A percentile compares a stretch with the other conserved stretches of the same genome.
Conservation (phyloP, 1,139 yeast genomes). For the Geotrichum restrictum region DNA sequence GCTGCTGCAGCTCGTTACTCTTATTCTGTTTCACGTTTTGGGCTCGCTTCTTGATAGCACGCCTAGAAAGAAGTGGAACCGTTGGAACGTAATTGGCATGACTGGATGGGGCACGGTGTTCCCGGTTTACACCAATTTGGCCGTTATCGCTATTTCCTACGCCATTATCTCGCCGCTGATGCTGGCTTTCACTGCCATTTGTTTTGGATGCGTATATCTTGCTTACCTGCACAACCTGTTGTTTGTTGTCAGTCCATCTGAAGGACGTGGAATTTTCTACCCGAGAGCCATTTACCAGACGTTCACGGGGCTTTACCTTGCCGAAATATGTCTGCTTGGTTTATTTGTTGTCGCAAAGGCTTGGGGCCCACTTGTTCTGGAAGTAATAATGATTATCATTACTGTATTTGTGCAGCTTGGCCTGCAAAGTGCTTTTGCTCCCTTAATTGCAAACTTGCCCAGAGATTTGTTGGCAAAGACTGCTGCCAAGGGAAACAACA, state of each 20-base stretch:
- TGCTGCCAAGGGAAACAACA: slow-evolving; percentile 1
- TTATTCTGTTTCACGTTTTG: slow-evolving; percentile 64
- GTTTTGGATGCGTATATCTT: slow-evolving; percentile 67
- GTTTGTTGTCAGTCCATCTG: slow-evolving; percentile 64
- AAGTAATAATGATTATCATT: slow-evolving; percentile 57
- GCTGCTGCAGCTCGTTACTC: slow-evolving; percentile 69
- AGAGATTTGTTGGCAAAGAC: slow-evolving; percentile 39
- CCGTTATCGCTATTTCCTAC: slow-evolving; percentile 74
- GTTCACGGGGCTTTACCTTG: slow-evolving; percentile 80
- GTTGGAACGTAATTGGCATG: slow-evolving; percentile 60
- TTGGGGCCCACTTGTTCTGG: slow-evolving; percentile 88
- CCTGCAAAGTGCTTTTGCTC: slow-evolving; percentile 59
- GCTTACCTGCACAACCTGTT: slow-evolving; percentile 78
- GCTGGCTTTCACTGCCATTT: slow-evolving; percentile 63
- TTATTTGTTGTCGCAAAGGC: slow-evolving; percentile 86
- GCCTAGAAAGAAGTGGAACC: slow-evolving; percentile 78
- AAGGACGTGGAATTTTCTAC: slow-evolving; percentile 78
- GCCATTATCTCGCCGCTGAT: slow-evolving; percentile 77
- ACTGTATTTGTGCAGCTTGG: slow-evolving; percentile 66
- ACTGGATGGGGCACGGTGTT: slow-evolving; percentile 85
- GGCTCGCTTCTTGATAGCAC: slow-evolving; percentile 71
- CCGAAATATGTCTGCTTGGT: slow-evolving; percentile 80
- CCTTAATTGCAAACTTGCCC: slow-evolving; percentile 65
- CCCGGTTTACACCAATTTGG: slow-evolving; percentile 79
- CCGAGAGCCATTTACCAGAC: slow-evolving; percentile 87